These are phyloP conservation scores for Plasmodium chabaudi DNA, from an alignment of 169 alveolate species.

Conservation along the genomic window DNA sequence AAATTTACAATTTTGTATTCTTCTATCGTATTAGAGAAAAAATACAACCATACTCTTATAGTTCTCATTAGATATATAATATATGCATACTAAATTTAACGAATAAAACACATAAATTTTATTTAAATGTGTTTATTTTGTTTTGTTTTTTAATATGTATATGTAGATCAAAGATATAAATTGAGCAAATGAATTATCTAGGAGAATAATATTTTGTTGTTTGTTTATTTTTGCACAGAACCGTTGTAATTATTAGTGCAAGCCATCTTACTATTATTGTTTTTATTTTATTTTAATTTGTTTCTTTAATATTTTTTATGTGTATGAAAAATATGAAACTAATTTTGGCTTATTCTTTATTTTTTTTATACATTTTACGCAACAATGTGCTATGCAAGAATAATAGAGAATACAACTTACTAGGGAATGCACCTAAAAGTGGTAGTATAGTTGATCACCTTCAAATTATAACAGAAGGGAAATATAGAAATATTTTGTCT, in stretches of 20 bases:
- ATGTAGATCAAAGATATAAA: too few species aligned
- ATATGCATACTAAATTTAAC: too few species aligned
- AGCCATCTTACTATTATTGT: background rate
- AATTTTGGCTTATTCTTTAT: slow-evolving; percentile 3
- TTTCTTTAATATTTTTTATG: background rate
- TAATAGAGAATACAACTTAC: slow-evolving; percentile 15
- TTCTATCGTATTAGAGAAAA: too few species aligned
- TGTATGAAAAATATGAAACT: slow-evolving; percentile 28
- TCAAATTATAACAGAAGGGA: slow-evolving; percentile 15
- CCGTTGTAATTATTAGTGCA: background rate
- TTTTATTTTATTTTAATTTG: background rate
- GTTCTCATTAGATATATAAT: too few species aligned
- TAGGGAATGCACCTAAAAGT: slow-evolving; percentile 12
- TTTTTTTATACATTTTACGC: slow-evolving; percentile 30
- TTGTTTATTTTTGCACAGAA: too few species aligned
- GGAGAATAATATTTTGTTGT: too few species aligned
- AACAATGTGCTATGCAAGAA: slow-evolving; percentile 35
- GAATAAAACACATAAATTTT: too few species aligned
- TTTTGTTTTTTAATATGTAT: too few species aligned
- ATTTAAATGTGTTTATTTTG: too few species aligned
- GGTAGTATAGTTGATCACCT: slow-evolving; percentile 18
- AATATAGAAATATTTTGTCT: slow-evolving; percentile 7
- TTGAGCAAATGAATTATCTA: too few species aligned
- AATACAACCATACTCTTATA: too few species aligned
- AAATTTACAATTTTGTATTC: too few species aligned